Evolutionary conservation across 129 eudicot genomes (phyloP), one percentile per base, ranked within the genome.

Genomic region (Arctium minus): DNA sequence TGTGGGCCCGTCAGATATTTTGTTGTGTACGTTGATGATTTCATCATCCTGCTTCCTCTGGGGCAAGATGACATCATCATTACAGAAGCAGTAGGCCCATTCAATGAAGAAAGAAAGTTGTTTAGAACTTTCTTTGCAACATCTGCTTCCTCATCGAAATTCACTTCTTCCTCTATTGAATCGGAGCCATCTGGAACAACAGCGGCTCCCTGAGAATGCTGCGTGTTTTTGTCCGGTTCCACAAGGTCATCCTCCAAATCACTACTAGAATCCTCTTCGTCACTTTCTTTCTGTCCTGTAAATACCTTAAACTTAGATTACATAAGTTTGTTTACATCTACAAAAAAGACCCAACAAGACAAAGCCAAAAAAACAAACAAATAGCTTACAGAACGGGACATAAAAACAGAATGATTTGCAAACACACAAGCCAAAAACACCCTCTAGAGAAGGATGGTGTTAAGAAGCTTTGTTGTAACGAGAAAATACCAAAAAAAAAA

Each of bases 101-200:
- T 82, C 44, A 90, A 84, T 53, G 92, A 83, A 60, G 94, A 80
- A 18, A 91, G 85, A 39, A 96, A 48, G 67, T 80, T 91, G 38
- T 87, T 86, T 36, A 96, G 92, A 84, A 96, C 94, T 78, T 96
- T 96, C 74, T 83, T 89, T 10, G 98, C 84, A 74, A 96, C 85
- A 83, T 88, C 97, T 62, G 89, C 91, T 79, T 95, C 98, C 78
- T 90, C 93, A 6, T 90, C 92, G 85, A 91, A 88, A 78, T 90
- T 85, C 78, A 87, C 79, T 82, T 86, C 90, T 42, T 77, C 72
- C 75, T 84, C 82, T 31, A 9, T 74, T 74, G 77, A 53, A 79
- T 83, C 81, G 1, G 85, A 74, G 79, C 80, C 87, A 80, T 92
- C 96, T 42, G 91, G 76, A 53, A 77, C 72, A 48, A 65, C 79